Conservation (phyloP, 1,284 basidiomycete genomes). For the Xanthoconium separans region DNA sequence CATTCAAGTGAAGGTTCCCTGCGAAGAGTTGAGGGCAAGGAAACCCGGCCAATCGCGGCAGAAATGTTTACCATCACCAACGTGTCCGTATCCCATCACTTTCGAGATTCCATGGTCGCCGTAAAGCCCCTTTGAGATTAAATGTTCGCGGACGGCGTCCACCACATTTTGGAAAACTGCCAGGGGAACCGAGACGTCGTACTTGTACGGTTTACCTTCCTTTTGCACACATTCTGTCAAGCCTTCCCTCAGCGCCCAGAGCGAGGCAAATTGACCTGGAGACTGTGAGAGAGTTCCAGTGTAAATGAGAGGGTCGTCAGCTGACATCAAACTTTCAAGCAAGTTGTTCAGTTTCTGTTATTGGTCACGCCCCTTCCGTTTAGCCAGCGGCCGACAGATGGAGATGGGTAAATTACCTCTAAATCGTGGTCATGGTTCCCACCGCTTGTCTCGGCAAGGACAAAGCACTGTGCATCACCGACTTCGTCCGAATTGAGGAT, state of each 20-base stretch:
- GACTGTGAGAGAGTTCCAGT: slow-evolving; percentile 95
- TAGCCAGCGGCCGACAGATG: slow-evolving; percentile 9
- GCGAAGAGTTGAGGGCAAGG: slow-evolving; percentile 6
- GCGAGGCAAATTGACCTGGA: slow-evolving; percentile 82
- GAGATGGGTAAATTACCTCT: slow-evolving; percentile 55
- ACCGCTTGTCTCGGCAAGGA: slow-evolving; percentile 94
- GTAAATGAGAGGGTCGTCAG: slow-evolving; percentile 74
- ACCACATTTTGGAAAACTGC: slow-evolving; percentile 89
- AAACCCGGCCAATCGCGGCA: background rate
- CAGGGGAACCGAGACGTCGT: slow-evolving; percentile 93
- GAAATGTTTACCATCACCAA: slow-evolving; percentile 81
- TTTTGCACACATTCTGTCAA: slow-evolving; percentile 94
- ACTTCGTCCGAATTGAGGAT: slow-evolving; percentile 67
- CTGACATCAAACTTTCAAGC: slow-evolving; percentile 78
- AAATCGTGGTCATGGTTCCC: slow-evolving; percentile 94
- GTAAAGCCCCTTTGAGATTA: slow-evolving; percentile 74
- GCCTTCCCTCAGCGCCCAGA: slow-evolving; percentile 95
- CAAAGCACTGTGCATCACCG: slow-evolving; percentile 83
- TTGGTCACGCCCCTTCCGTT: slow-evolving; percentile 1
- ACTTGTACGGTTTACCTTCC: slow-evolving; percentile 96
- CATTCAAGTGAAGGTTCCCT: slow-evolving; percentile 96
- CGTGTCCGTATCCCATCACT: slow-evolving; percentile 93
- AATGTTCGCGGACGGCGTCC: slow-evolving; percentile 73
- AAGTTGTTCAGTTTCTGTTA: slow-evolving; percentile 85
- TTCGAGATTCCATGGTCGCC: slow-evolving; percentile 73